Evolutionary conservation across 83 land plant genomes (phyloP), one percentile per base, ranked within the genome.

Genomic region (Larix sibirica): DNA sequence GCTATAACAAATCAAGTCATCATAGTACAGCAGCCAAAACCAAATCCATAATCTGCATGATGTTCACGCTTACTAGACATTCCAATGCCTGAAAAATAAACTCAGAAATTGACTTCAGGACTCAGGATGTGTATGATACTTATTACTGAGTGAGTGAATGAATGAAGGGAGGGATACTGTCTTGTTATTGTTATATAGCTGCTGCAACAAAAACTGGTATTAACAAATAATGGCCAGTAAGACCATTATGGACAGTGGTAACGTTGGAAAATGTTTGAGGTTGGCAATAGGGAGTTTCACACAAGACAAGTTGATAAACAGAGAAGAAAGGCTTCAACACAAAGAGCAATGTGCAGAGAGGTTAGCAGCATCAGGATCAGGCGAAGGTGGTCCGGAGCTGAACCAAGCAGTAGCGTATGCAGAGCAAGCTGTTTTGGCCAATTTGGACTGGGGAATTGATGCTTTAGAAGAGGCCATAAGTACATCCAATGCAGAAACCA

Each of bases 361-460:
- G 63, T 80, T 91, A 63, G 91, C 90, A n/a, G 90, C 89, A 10
- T 85, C 42, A 2, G 88, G 73, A 8, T 6, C 73, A 36, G 77
- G 38, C 16, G 8, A 12, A 4, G 67, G 26, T 44, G 12, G 81
- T 62, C 77, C 83, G 61, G 24, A 83, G 81, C 71, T 28, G 5
- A 42, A 83, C 68, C 21, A 77, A 83, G 90, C 84, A 40, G 91
- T 87, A n/a, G 70, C 80, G 18, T 91, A 91, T 74, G 78, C 94
- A 3, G 94, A 91, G 64, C 94, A 91, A 70, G 91, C 94, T 17
- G 88, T 91, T 17, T 71, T 91, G 56, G 94, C 94, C 3, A 91
- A 91, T 75, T 81, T 91, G 56, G 94, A 89, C 81, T 91, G 94
- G 94, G 94, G 94, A 2, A 91, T 91, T 20, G 94, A 91, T 70